Percentiles rank a stretch among this genome's conserved stretches.
These are phyloP conservation scores for Hanseniaspora jakobsenii DNA, from an alignment of 805 yeast species.

Conservation along the genomic window DNA sequence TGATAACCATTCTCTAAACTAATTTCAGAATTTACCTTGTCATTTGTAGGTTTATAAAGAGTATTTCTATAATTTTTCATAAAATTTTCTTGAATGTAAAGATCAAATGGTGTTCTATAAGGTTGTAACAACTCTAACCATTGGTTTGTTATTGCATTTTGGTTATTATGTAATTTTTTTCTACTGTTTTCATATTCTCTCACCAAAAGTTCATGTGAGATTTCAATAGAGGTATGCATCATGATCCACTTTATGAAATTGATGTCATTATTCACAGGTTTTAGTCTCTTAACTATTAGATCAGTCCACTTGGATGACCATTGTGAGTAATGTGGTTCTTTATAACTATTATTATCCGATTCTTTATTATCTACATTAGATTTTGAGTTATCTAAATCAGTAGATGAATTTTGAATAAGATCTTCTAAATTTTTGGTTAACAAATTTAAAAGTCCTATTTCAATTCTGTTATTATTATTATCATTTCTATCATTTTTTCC, in stretches of 20 bases:
- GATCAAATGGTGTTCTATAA: not conserved
- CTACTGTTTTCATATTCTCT: not conserved
- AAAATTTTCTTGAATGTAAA: not conserved
- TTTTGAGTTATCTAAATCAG: not conserved
- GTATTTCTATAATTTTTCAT: not conserved
- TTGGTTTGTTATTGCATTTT: too few species aligned
- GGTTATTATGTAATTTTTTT: too few species aligned
- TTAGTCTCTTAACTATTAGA: not conserved
- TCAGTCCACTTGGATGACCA: constrained; percentile 10
- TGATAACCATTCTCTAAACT: not conserved
- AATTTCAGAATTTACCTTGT: too few species aligned
- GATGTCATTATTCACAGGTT: not conserved
- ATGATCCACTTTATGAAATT: constrained; percentile 5
- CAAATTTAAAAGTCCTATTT: too few species aligned
- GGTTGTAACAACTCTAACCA: not conserved
- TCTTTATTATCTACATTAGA: not conserved
- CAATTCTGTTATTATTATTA: too few species aligned
- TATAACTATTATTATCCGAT: not conserved
- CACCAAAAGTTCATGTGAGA: not conserved
- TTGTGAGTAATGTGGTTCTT: constrained; percentile 2
- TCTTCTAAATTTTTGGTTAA: too few species aligned
- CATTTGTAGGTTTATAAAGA: too few species aligned
- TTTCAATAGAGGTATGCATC: not conserved
- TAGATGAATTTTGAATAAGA: too few species aligned
- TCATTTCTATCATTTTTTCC: too few species aligned